Evolutionary conservation across 208 protist genomes (phyloP).

Genomic region (Plasmodiophora brassicae): DNA sequence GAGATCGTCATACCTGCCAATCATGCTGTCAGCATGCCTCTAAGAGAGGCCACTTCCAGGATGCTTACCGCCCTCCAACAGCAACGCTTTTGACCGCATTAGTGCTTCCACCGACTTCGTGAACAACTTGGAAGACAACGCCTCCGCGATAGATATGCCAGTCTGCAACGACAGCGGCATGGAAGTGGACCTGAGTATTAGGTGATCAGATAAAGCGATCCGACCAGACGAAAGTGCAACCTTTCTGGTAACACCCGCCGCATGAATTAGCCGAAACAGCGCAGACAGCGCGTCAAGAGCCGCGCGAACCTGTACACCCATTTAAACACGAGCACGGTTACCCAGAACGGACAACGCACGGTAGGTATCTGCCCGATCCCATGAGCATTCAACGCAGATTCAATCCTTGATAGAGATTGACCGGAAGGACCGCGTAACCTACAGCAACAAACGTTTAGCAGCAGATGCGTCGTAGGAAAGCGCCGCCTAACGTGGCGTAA

Average conservation of each 20-base stretch:
- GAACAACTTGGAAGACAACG: conserved; percentile 14
- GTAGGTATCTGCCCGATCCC: not conserved
- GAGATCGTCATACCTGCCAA: not conserved
- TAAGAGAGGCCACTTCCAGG: no score
- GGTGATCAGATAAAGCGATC: not conserved
- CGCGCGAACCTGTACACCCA: no score
- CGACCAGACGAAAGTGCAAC: not conserved
- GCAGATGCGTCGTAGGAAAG: no score
- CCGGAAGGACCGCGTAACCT: no score
- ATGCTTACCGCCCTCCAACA: not conserved
- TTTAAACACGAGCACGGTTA: no score
- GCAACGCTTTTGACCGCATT: not conserved
- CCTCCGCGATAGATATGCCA: not conserved
- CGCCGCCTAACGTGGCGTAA: not conserved
- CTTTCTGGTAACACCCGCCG: not conserved
- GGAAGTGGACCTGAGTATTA: not conserved
- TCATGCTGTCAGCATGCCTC: no score
- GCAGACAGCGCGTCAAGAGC: not conserved
- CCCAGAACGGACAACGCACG: no score
- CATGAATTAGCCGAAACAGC: not conserved
- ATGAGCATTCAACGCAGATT: conserved; percentile 16
- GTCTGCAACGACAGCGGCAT: not conserved
- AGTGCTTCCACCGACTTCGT: not conserved
- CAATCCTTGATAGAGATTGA: conserved; percentile 3
- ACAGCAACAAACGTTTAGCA: no score